Base-by-base conservation (phyloP, 2,329 filamentous ascomycete genomes). In the Stagonosporopsis vannaccii region DNA sequence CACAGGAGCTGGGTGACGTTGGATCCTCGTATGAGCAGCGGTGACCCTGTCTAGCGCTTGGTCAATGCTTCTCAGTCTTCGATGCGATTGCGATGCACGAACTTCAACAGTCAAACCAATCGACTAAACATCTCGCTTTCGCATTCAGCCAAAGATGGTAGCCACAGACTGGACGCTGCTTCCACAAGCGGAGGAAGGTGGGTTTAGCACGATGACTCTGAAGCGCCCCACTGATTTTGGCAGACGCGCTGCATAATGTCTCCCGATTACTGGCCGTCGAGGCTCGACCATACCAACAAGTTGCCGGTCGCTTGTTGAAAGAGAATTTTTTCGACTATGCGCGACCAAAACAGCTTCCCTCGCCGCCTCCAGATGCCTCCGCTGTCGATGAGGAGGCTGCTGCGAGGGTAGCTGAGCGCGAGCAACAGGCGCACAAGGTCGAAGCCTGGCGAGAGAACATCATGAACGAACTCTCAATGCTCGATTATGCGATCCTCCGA, bases 201-300 rank as follows among this genome's bases (percentile, higher is more conserved):
- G 26, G 61, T 44, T 6, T 1, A 12, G 19, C 6, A 7, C 17
- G n/a, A 3, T 30, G 26, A 8, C n/a, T n/a, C 11, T 5, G 17
- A 33, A 23, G 37, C 23, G 4, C 25, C 6, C 48, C 13, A 20
- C 53, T 58, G 22, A 40, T 32, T 47, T 60, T 68, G 7, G 17
- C 67, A 87, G 89, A 92, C 75, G 88, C 92, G 61, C 87, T 97
- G 33, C 94, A 97, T 80, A 94, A 93, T 71, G 67, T 75, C 41
- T 85, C 85, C 26, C 91, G 94, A 37, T 89, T 97, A 4, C 85
- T 97, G 33, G 90, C 91, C 61, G 89, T 97, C 59, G 94, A 98
- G 80, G 91, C 96, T 72, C 92, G 92, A 56, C 92, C 92, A 0
- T 97, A 96, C 80, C 91, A 91, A 75, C 89, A 93, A 58, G 87